phyloP scores from a whole-genome alignment of 805 yeast species.

The Wickerhamomyces subpelliculosus region DNA sequence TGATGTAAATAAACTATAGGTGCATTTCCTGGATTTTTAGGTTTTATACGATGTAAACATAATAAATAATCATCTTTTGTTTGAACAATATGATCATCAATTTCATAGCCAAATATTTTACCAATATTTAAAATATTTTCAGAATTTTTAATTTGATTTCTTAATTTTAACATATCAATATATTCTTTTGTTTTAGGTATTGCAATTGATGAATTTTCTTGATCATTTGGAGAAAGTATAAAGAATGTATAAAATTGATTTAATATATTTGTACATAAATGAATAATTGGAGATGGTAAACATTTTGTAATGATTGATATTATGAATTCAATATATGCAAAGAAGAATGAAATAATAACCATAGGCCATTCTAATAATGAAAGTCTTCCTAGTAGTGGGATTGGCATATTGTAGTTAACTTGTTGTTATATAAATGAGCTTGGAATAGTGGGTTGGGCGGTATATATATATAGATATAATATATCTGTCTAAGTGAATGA shows the following conservation, averaged over 20 bases:
- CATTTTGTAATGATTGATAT: constrained; percentile 36
- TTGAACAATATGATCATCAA: constrained; percentile 70
- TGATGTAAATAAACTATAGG: constrained; percentile 81
- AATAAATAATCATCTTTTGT: constrained; percentile 75
- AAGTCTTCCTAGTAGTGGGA: constrained; percentile 41
- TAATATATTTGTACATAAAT: constrained; percentile 25
- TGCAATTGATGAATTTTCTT: not conserved
- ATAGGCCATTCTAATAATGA: constrained; percentile 44
- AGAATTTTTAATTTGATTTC: constrained; percentile 38
- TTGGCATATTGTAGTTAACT: constrained; percentile 27
- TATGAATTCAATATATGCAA: constrained; percentile 44
- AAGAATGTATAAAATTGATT: constrained; percentile 13
- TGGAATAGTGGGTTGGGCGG: too few relatives aligned
- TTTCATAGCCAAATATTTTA: constrained; percentile 54
- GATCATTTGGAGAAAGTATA: constrained; percentile 5
- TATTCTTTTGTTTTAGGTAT: constrained; percentile 9
- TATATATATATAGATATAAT: too few relatives aligned
- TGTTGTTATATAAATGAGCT: too few relatives aligned
- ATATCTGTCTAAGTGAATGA: too few relatives aligned
- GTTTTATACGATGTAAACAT: constrained; percentile 65
- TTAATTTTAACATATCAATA: constrained; percentile 10
- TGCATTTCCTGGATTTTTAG: constrained; percentile 21
- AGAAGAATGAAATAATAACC: constrained; percentile 33
- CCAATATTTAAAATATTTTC: constrained; percentile 60
- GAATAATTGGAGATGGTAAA: constrained; percentile 38